phyloP scores from a whole-genome alignment of 192 early-diverging fungal species.

The Pilaira anomala region DNA sequence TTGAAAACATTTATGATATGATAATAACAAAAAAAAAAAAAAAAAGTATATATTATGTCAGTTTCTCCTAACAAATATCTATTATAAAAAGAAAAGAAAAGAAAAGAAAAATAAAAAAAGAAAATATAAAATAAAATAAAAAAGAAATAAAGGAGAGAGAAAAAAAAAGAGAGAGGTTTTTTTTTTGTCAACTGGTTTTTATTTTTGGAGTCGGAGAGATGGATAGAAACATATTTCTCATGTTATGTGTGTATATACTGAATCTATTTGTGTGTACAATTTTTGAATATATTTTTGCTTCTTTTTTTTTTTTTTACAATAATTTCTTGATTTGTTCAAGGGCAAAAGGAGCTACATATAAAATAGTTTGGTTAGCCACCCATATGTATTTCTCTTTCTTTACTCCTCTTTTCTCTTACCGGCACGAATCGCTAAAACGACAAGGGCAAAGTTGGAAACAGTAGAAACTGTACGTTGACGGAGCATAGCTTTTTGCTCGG shows the following conservation, averaged over 20 bases:
- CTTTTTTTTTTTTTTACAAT: not conserved
- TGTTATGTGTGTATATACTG: not conserved
- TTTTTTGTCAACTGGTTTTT: constrained; percentile 13
- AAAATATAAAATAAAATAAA: not conserved
- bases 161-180: constrained; percentile 5
- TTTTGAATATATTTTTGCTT: not conserved
- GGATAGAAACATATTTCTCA: not conserved
- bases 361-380: not conserved
- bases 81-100: not conserved
- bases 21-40: not conserved
- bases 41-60: not conserved
- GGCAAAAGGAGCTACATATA: constrained; percentile 18
- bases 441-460: constrained; percentile 29
- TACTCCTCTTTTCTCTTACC: constrained; percentile 14
- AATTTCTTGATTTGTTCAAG: constrained; percentile 21
- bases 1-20: constrained; percentile 22
- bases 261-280: not conserved
- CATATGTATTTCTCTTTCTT: too few species aligned
- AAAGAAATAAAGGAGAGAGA: not conserved
- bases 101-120: not conserved
- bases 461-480: constrained; percentile 32
- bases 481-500: constrained; percentile 36
- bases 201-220: not conserved
- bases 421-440: constrained; percentile 28
- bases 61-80: not conserved